Base-by-base conservation (phyloP, 2,329 filamentous ascomycete genomes). In the Venturia pyrina region DNA sequence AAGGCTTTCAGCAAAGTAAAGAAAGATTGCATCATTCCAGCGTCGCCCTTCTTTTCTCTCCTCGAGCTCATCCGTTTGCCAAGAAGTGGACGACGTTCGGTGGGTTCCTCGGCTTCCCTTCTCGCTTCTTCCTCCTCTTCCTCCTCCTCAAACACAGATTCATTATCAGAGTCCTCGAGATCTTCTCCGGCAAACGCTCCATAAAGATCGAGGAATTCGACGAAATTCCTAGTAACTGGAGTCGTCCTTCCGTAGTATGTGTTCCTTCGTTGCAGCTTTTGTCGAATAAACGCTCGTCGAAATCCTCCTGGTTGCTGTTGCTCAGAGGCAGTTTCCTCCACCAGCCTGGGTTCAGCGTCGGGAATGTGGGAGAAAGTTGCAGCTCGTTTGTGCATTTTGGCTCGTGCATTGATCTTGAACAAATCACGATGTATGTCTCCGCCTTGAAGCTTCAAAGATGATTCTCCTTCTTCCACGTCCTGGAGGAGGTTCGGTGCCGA, bases 1-100 rank as follows among this genome's bases (percentile, higher is more conserved):
- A 92, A 92, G 1, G 89, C 89, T 74, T 92, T 92, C 63, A 92
- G 78, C 11, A 91, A 79, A 0, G 89, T 92, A 74, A 91, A 91
- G 76, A 92, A 92, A 0, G 89, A 87, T 77, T 90, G 89, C 48
- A 83, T 77, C n/a, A 84, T 87, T 64, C 83, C 83, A 1, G 89
- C 87, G 70, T 89, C 86, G 24, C 87, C 87, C 44, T 83, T 78
- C 24, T 62, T 53, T 21, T 57, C 64, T 46, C 63, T 46, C 68
- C 74, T 75, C 1, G 84, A 81, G 69, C 79, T 85, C 72, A 79
- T 82, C 17, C 83, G 80, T 40, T 82, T 79, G 6, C 79, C 78
- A n/a, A 89, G 78, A 19, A 91, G 79, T 2, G 89, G 87, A 48
- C 85, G 79, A 41, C 77, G 80, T 74, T 90, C 88, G 19, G 73